Base-by-base conservation (phyloP, 306 rosid genomes). In the Rosa chinensis region DNA sequence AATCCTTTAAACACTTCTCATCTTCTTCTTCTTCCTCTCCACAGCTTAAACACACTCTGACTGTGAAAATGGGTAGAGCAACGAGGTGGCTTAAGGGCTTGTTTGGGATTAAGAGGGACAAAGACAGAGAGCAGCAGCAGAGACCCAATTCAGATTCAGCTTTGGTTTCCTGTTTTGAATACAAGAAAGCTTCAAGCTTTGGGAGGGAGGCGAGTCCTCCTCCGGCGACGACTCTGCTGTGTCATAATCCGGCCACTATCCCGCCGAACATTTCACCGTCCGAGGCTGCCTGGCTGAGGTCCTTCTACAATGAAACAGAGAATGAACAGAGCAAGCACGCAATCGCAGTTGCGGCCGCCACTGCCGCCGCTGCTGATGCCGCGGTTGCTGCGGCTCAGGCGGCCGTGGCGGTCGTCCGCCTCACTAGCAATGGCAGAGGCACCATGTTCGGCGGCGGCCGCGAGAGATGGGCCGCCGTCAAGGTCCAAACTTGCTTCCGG, bases 331-430 rank as follows among this genome's bases (percentile, higher is more conserved):
- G 72, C 90, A 90, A 90, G 87, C 98, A 94, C 6, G 98, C 98
- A 8, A 87, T 92, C 66, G 98, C 98, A 0, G 98, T 94, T 5
- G 98, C 97, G 0, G 96, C 96, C 0, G 97, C 97, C 47, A 90
- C 98, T 0, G 94, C 98, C 0, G 97, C 96, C 0, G 98, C 97
- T 0, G 98, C 97, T 0, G 96, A 94, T 45, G 97, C 97, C 0
- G 98, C 98, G 0, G 97, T 92, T 3, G 96, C 94, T 1, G 97
- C 97, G 0, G 94, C 98, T 0, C 92, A 92, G 28, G 98, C 98
- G 3, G 98, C 98, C 0, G 97, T 89, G 14, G 96, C 84, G 0
- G 97, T 94, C 0, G 98, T 94, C 28, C 87, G 96, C 64, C 89
- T 94, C 16, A 92, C 97, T 8, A 90, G 96, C 84, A 89, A 87